phyloP scores from a whole-genome alignment of 495 filamentous ascomycete species.

The Trichoderma asperelloides region DNA sequence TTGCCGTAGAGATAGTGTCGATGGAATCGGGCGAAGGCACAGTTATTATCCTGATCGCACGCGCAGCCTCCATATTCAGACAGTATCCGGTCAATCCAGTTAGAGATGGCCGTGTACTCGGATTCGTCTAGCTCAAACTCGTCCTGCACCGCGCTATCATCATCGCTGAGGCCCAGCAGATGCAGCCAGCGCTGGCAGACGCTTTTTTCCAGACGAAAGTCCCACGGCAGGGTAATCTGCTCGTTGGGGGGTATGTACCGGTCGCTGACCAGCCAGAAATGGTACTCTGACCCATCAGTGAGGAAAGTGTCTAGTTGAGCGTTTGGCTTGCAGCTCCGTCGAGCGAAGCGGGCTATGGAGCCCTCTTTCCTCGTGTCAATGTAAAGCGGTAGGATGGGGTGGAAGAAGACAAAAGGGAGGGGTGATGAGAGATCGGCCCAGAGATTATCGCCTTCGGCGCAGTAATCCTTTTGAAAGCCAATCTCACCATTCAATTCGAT shows the following conservation, averaged over 20 bases:
- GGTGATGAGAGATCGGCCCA: conserved; percentile 72
- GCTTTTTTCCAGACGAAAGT: conserved; percentile 41
- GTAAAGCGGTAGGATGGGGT: conserved; percentile 72
- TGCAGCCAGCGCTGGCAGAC: conserved; percentile 34
- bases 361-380: conserved; percentile 85
- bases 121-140: conserved; percentile 36
- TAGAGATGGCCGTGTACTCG: conserved; percentile 40
- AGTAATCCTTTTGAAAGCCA: conserved; percentile 70
- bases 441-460: conserved; percentile 58
- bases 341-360: conserved; percentile 70
- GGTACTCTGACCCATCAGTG: conserved; percentile 63
- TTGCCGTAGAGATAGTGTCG: conserved; percentile 46
- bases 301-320: conserved; percentile 72
- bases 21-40: conserved; percentile 66
- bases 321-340: conserved; percentile 85
- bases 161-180: conserved; percentile 42
- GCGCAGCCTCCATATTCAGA: conserved; percentile 86
- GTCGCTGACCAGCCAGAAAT: conserved; percentile 82
- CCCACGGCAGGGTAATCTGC: conserved; percentile 49
- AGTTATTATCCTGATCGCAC: conserved; percentile 56
- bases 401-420: conserved; percentile 78
- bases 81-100: conserved; percentile 61
- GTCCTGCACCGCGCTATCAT: conserved; percentile 24
- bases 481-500: conserved; percentile 84
- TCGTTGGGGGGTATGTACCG: conserved; percentile 52